phyloP scores from a whole-genome alignment of 805 yeast species.

The Metschnikowia matae region DNA sequence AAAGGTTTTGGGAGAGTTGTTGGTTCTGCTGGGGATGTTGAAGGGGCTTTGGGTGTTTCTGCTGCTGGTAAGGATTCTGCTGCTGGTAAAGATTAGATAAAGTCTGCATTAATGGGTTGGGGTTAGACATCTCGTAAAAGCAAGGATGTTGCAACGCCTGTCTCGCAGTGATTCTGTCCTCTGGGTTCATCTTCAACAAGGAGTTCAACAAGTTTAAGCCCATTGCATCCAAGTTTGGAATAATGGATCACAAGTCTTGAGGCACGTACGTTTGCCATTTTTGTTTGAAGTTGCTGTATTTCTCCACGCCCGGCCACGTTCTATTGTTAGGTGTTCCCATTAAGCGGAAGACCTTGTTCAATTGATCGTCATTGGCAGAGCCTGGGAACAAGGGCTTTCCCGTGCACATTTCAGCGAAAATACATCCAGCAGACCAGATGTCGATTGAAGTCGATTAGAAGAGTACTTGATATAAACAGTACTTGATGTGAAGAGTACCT shows the following conservation, averaged over 20 bases:
- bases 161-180: slow-evolving; percentile 55
- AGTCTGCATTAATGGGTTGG: slow-evolving; percentile 31
- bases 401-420: slow-evolving; percentile 97
- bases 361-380: slow-evolving; percentile 91
- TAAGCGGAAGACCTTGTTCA: slow-evolving; percentile 82
- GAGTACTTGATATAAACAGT: too few species aligned
- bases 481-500: too few species aligned
- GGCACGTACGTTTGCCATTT: slow-evolving; percentile 84
- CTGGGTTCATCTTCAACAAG: slow-evolving; percentile 59
- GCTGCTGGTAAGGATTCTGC: too few species aligned
- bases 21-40: slow-evolving; percentile 4
- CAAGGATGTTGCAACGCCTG: slow-evolving; percentile 68
- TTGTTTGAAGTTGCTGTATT: slow-evolving; percentile 78
- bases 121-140: slow-evolving; percentile 68
- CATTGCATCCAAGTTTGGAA: slow-evolving; percentile 65
- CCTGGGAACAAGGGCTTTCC: slow-evolving; percentile 97
- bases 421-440: slow-evolving; percentile 98
- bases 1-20: slow-evolving; percentile 1
- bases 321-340: slow-evolving; percentile 96
- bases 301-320: slow-evolving; percentile 96
- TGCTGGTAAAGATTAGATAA: slow-evolving; percentile 30
- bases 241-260: slow-evolving; percentile 70
- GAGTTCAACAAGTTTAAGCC: slow-evolving; percentile 65
- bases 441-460: slow-evolving; percentile 98
- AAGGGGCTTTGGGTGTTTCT: background rate